Percentiles rank a stretch among this genome's conserved stretches.
These are phyloP conservation scores for Stephania japonica DNA, from an alignment of 164 flowering plant species.

Conservation along the genomic window DNA sequence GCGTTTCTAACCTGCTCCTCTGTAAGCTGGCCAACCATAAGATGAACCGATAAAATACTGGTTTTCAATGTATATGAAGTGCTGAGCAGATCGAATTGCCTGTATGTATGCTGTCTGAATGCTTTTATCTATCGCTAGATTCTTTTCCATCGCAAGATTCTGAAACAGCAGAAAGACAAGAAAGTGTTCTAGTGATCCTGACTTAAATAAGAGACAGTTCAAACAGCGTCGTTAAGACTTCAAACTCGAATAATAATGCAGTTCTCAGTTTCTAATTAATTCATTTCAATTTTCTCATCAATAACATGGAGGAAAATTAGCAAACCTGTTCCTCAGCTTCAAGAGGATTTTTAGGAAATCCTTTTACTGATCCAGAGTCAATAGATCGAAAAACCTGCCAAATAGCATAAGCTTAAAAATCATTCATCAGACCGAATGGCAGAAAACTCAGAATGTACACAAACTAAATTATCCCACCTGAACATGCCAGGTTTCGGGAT, in stretches of 20 bases:
- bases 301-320: neutral
- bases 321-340: slow-evolving; percentile 41
- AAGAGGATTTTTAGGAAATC: slow-evolving; percentile 44
- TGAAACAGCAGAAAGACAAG: slow-evolving; percentile 27
- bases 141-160: slow-evolving; percentile 57
- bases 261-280: neutral
- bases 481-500: slow-evolving; percentile 78
- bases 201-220: too few species aligned
- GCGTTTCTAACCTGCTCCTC: slow-evolving; percentile 53
- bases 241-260: neutral
- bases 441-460: neutral
- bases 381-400: slow-evolving; percentile 76
- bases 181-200: neutral
- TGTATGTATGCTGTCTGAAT: slow-evolving; percentile 80
- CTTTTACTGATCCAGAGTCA: slow-evolving; percentile 78
- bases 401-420: slow-evolving; percentile 9
- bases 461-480: slow-evolving; percentile 41
- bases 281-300: neutral
- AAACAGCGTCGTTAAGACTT: neutral
- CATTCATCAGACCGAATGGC: neutral
- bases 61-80: slow-evolving; percentile 75
- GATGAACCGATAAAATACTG: slow-evolving; percentile 84
- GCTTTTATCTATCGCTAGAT: slow-evolving; percentile 63
- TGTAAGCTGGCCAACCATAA: slow-evolving; percentile 77
- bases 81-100: slow-evolving; percentile 80